phyloP scores from a whole-genome alignment of 805 yeast species.

The Grigorovia yakushimaensis region DNA sequence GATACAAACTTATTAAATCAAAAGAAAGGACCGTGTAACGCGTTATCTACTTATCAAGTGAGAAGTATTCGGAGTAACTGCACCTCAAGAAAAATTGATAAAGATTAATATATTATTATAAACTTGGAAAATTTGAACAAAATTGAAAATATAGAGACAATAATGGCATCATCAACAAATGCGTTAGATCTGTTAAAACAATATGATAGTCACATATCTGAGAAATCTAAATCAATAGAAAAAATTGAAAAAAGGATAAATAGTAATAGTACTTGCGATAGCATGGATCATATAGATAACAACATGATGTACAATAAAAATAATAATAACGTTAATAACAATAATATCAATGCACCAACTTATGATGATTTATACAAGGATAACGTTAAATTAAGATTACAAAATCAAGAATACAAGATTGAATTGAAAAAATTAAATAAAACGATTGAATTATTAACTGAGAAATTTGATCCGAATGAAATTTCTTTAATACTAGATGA shows the following conservation, averaged over 20 bases:
- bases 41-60: no score
- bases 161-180: not conserved
- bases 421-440: conserved; percentile 17
- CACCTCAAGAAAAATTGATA: no score
- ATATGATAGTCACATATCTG: conserved; percentile 22
- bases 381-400: conserved; percentile 20
- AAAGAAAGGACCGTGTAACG: no score
- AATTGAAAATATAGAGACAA: no score
- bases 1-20: no score
- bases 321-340: conserved; percentile 5
- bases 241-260: conserved; percentile 16
- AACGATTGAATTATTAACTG: conserved; percentile 7
- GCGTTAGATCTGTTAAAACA: conserved; percentile 23
- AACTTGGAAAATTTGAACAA: no score
- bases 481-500: not conserved
- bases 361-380: conserved; percentile 27
- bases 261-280: not conserved
- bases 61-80: no score
- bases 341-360: conserved; percentile 8
- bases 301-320: conserved; percentile 17
- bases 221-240: conserved; percentile 22
- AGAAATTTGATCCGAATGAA: conserved; percentile 2
- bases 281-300: not conserved
- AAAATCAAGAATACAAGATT: conserved; percentile 18
- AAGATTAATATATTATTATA: no score